Evolutionary conservation across 805 yeast genomes (phyloP), one percentile per base, ranked within the genome.

Genomic region (Candida oleophila): DNA sequence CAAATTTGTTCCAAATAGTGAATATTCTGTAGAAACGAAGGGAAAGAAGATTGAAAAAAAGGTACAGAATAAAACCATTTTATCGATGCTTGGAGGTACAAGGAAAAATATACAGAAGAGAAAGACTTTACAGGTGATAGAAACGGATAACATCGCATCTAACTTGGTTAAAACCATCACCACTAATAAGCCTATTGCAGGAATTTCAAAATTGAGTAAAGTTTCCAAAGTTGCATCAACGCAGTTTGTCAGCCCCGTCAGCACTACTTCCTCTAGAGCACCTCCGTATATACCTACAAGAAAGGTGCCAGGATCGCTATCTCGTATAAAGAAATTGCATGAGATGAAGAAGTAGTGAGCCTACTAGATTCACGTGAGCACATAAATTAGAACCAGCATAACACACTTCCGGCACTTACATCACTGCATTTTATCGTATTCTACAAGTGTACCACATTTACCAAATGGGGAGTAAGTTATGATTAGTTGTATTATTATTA

Each of bases 221-320:
- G 30, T 25, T 5, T 11, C 30, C 11, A 11, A 7, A 25, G 30
- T 25, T 25, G 30, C 30, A 11, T 5, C 30, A 25, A n/a, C n/a
- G n/a, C n/a, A n/a, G n/a, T n/a, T n/a, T n/a, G 30, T 25, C 11
- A 25, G 5, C 9, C 30, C 30, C 11, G 30, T 25, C 30, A 37
- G 16, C 43, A 36, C 33, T 42, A 33, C n/a, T 8, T 12, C 44
- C 9, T 32, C 28, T n/a, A 48, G 47, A 45, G 73, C 74, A 0
- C 74, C 74, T 3, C 55, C 64, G 3, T 67, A 67, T 47, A 59
- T 68, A 11, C 71, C 71, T 2, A 50, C 51, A 33, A 51, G 71
- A 41, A 47, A 49, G 32, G 53, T 41, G 5, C 53, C 38, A 44
- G 22, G 30, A 34, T 36, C 44, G 51, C 53, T 3, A 48, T 52